phyloP scores from a whole-genome alignment of 2,329 filamentous ascomycete species.

The Trichoderma arundinaceum region DNA sequence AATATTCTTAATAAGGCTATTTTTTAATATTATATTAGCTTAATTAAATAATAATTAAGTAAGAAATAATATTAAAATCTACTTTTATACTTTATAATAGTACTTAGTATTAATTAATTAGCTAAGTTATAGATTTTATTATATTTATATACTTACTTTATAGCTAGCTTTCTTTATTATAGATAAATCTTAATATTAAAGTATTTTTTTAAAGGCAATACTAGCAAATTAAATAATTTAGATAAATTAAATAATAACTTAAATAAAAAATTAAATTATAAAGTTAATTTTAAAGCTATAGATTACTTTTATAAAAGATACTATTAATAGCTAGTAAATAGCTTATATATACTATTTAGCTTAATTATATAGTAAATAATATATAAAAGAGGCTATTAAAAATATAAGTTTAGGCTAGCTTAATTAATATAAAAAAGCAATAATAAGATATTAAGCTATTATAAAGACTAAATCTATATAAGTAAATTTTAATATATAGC shows the following conservation, averaged over 20 bases:
- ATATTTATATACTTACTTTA: background rate
- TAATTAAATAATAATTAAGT: background rate
- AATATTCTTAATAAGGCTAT: background rate
- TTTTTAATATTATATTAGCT: background rate
- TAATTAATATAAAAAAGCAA: no score
- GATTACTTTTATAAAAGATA: no score
- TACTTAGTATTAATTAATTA: background rate
- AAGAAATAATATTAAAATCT: background rate
- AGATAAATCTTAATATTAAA: background rate
- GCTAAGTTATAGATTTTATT: background rate
- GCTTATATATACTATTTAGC: no score
- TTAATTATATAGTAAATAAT: no score
- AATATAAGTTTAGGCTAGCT: no score
- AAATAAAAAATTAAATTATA: no score
- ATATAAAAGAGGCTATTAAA: no score
- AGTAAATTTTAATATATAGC: background rate
- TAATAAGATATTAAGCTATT: background rate
- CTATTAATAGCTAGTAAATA: no score
- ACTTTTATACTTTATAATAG: background rate
- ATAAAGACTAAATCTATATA: background rate
- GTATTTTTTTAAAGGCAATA: background rate
- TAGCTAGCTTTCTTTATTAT: background rate
- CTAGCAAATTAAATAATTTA: background rate
- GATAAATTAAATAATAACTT: no score
- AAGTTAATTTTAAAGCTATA: no score